Evolutionary conservation across 805 yeast genomes (phyloP).

Genomic region (Jamesozyma hellenica): DNA sequence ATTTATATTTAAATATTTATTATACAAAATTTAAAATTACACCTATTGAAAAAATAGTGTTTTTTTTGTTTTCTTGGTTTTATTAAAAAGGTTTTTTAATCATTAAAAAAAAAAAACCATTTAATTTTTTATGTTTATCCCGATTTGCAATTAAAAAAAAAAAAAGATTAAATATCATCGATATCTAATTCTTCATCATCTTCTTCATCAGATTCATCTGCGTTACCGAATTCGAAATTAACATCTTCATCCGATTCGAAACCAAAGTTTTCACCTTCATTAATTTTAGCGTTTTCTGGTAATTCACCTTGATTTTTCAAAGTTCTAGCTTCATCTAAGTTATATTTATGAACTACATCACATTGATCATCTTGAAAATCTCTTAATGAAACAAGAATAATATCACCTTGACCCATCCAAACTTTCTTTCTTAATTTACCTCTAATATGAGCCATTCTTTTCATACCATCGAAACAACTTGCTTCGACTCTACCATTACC

Average conservation of each 20-base stretch:
- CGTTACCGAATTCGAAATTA: slow-evolving; percentile 95
- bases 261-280: slow-evolving; percentile 95
- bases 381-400: slow-evolving; percentile 87
- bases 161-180: slow-evolving; percentile 91
- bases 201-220: slow-evolving; percentile 68
- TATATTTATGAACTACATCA: slow-evolving; percentile 94
- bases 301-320: slow-evolving; percentile 92
- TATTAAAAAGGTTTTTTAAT: too few relatives aligned
- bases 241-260: slow-evolving; percentile 95
- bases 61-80: too few relatives aligned
- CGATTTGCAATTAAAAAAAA: too few relatives aligned
- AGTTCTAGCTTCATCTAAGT: slow-evolving; percentile 95
- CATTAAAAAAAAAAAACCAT: too few relatives aligned
- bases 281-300: slow-evolving; percentile 94
- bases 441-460: slow-evolving; percentile 95
- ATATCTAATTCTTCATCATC: slow-evolving; percentile 67
- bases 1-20: too few relatives aligned
- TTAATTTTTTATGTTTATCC: too few relatives aligned
- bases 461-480: slow-evolving; percentile 84
- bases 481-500: slow-evolving; percentile 98
- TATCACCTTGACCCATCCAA: slow-evolving; percentile 99
- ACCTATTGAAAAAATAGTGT: too few relatives aligned
- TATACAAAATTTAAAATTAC: too few relatives aligned
- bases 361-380: slow-evolving; percentile 98
- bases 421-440: slow-evolving; percentile 99